Percentiles rank a stretch among this genome's conserved stretches.
Conservation (phyloP, 257 asterid genomes). For the Mentha longifolia region DNA sequence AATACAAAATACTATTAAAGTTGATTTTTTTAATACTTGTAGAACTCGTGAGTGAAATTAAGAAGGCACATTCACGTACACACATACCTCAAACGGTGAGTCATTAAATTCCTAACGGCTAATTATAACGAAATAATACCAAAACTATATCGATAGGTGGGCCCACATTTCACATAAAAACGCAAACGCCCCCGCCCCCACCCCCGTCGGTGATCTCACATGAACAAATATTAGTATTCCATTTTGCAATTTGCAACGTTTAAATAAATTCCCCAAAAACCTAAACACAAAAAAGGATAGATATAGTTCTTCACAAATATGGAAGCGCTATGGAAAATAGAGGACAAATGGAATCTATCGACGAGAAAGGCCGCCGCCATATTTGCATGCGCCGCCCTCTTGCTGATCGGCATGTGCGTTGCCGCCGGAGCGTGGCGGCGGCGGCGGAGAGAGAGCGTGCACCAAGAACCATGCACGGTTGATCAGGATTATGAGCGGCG, state of each 20-base stretch:
- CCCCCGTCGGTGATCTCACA: slow-evolving; percentile 48
- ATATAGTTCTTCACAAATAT: slow-evolving; percentile 28
- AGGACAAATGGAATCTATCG: slow-evolving; percentile 66
- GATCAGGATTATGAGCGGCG: slow-evolving; percentile 29
- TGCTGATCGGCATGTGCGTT: slow-evolving; percentile 41
- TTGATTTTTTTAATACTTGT: background rate
- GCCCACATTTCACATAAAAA: slow-evolving; percentile 31
- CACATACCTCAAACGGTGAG: slow-evolving; percentile 35
- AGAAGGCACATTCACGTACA: background rate
- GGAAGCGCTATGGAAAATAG: slow-evolving; percentile 71
- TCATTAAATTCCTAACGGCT: slow-evolving; percentile 49
- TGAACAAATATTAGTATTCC: background rate
- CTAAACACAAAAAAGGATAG: background rate
- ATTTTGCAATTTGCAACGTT: background rate
- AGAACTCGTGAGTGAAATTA: slow-evolving; percentile 27
- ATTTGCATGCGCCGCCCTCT: slow-evolving; percentile 50
- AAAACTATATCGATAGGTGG: background rate
- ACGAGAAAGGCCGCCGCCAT: slow-evolving; percentile 53
- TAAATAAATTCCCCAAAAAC: no score
- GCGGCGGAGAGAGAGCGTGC: slow-evolving; percentile 12
- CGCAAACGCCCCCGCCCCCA: background rate
- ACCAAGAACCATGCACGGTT: background rate
- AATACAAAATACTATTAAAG: no score
- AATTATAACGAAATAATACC: slow-evolving; percentile 20
- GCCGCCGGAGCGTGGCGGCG: slow-evolving; percentile 26